A percentile compares a stretch with the other conserved stretches of the same genome.
Evolutionary conservation across 306 rosid genomes (phyloP).

Genomic region (Hippophae tibetana): DNA sequence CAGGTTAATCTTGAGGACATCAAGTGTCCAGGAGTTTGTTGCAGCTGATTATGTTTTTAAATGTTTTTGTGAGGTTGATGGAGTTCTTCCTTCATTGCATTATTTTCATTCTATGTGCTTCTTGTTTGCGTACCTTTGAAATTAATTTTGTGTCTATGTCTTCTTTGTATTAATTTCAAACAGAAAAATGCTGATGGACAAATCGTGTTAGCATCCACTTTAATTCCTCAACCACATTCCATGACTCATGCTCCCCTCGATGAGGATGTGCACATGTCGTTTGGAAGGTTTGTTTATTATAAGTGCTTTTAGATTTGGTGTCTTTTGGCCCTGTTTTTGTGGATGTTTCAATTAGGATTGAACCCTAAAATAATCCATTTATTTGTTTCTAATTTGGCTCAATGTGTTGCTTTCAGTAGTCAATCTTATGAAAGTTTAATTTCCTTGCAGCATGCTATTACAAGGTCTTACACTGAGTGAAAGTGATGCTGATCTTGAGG

Average conservation of each 20-base stretch:
- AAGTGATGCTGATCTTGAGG: conserved; percentile 85
- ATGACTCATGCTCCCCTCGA: conserved; percentile 57
- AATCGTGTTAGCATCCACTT: conserved; percentile 79
- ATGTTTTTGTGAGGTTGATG: conserved; percentile 82
- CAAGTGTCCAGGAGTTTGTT: conserved; percentile 73
- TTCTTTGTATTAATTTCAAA: conserved; percentile 22
- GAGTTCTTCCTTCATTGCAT: conserved; percentile 2
- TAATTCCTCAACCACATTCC: conserved; percentile 81
- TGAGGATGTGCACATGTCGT: conserved; percentile 87
- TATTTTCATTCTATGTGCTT: conserved; percentile 7
- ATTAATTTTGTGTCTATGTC: conserved; percentile 1
- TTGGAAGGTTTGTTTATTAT: conserved; percentile 72
- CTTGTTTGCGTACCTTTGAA: conserved; percentile 10
- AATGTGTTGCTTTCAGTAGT: conserved; percentile 13
- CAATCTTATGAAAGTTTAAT: conserved; percentile 17
- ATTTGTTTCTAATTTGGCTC: conserved; percentile 5
- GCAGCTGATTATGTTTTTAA: conserved; percentile 85
- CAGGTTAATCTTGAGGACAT: conserved; percentile 72
- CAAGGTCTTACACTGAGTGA: conserved; percentile 79
- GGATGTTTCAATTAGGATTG: conserved; percentile 2
- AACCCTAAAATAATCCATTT: conserved; percentile 5
- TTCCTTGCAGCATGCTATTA: conserved; percentile 69
- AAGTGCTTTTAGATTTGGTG: conserved; percentile 11
- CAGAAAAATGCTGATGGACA: conserved; percentile 84
- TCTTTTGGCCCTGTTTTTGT: neutral